phyloP scores from a whole-genome alignment of 352 stramenopile species.

The Pythium aquatile region DNA sequence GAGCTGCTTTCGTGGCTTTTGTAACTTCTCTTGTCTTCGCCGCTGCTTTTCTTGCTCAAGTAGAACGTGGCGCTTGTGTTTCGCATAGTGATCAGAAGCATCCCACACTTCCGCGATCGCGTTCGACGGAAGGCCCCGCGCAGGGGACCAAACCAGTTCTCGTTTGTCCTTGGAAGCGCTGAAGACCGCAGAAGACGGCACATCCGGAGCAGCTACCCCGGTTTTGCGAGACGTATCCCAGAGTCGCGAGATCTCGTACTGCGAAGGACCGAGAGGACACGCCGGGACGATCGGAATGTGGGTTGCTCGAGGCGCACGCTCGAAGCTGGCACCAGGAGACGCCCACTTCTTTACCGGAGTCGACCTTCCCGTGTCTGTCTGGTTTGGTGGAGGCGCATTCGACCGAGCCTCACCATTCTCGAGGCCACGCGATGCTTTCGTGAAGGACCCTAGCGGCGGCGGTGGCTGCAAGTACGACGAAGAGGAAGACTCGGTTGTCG shows the following conservation, averaged over 20 bases:
- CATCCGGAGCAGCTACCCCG: slow-evolving; percentile 15
- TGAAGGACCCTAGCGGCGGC: slow-evolving; percentile 20
- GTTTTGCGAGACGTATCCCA: slow-evolving; percentile 34
- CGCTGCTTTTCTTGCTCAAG: slow-evolving; percentile 6
- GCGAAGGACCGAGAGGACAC: slow-evolving; percentile 21
- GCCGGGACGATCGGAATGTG: background rate
- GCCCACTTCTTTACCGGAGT: background rate
- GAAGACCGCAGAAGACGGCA: slow-evolving; percentile 42
- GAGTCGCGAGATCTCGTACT: slow-evolving; percentile 50
- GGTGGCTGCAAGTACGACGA: slow-evolving; percentile 7
- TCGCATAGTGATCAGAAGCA: slow-evolving; percentile 51
- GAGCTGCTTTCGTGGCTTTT: background rate
- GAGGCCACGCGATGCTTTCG: slow-evolving; percentile 16
- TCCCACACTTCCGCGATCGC: slow-evolving; percentile 48
- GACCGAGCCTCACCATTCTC: background rate
- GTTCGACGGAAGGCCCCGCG: slow-evolving; percentile 33
- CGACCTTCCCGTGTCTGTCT: background rate
- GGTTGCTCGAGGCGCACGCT: slow-evolving; percentile 14
- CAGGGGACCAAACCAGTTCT: slow-evolving; percentile 48
- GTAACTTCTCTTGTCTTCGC: background rate
- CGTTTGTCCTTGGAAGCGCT: slow-evolving; percentile 41
- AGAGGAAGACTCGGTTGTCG: background rate
- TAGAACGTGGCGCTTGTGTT: slow-evolving; percentile 49
- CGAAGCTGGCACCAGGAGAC: slow-evolving; percentile 9
- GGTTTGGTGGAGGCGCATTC: background rate